phyloP scores from a whole-genome alignment of 2,329 filamentous ascomycete genomes.

The Camptophora hylomeconis region DNA sequence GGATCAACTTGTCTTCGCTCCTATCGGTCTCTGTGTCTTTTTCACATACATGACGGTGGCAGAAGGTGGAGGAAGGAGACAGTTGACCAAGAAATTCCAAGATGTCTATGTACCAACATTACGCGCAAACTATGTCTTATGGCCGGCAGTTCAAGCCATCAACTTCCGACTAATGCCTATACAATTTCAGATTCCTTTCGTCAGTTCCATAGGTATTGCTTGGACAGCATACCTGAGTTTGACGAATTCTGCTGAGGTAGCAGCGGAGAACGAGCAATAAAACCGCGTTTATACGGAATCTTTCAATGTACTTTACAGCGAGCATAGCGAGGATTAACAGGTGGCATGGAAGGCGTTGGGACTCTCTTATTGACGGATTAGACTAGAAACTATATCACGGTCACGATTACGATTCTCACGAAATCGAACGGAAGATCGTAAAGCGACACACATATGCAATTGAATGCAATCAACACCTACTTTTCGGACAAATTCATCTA shows the following conservation, averaged over 20 bases:
- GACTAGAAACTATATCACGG: too few species aligned
- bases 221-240: constrained; percentile 96
- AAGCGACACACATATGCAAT: too few species aligned
- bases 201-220: constrained; percentile 87
- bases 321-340: neutral
- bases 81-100: constrained; percentile 69
- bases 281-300: constrained; percentile 18
- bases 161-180: constrained; percentile 94
- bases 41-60: constrained; percentile 95
- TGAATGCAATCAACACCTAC: too few species aligned
- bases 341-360: too few species aligned
- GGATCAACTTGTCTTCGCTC: constrained; percentile 88
- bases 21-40: constrained; percentile 73
- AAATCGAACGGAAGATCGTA: too few species aligned
- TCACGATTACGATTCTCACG: too few species aligned
- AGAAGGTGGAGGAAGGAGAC: constrained; percentile 75
- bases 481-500: too few species aligned
- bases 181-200: constrained; percentile 93
- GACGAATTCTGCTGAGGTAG: constrained; percentile 72
- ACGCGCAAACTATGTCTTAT: constrained; percentile 90
- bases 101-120: constrained; percentile 90
- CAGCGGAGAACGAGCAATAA: constrained; percentile 16
- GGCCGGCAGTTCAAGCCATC: constrained; percentile 90
- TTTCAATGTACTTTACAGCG: neutral
- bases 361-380: too few species aligned